A percentile compares a stretch with the other conserved stretches of the same genome.
These are phyloP conservation scores for Mesembryanthemum crystallinum DNA, from an alignment of 148 eudicot genomes.

Conservation along the genomic window DNA sequence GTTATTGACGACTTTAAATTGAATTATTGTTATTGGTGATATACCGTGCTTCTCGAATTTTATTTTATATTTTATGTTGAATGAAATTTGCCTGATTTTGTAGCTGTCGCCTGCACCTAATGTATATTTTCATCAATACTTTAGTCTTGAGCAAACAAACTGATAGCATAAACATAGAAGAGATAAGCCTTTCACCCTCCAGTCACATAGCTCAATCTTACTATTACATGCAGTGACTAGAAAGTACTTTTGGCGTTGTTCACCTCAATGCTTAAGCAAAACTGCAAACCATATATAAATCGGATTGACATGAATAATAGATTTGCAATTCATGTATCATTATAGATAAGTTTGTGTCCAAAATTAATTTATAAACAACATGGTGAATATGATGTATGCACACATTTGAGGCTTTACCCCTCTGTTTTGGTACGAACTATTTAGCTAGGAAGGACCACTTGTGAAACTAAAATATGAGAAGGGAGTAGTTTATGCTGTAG, in stretches of 20 bases:
- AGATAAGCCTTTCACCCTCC: too few relatives aligned
- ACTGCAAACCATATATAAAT: too few relatives aligned
- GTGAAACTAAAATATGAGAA: neutral
- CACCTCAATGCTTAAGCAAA: neutral
- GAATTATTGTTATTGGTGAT: neutral
- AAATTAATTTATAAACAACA: neutral
- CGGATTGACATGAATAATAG: neutral
- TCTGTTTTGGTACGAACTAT: neutral
- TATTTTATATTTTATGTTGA: neutral
- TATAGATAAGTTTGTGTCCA: neutral
- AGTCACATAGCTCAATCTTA: too few relatives aligned
- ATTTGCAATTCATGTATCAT: neutral
- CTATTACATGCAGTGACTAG: too few relatives aligned
- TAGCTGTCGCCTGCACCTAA: too few relatives aligned
- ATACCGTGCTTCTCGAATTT: too few relatives aligned
- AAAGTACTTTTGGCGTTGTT: too few relatives aligned
- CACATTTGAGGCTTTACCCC: too few relatives aligned
- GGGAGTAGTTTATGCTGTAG: neutral
- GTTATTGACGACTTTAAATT: neutral
- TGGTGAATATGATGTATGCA: conserved; percentile 1
- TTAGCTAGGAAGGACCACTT: neutral
- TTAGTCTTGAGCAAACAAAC: too few relatives aligned
- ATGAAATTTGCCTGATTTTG: too few relatives aligned
- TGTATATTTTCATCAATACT: neutral
- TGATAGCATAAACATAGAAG: too few relatives aligned